These are phyloP conservation scores for Thelonectria blattea DNA, from an alignment of 2,329 filamentous ascomycete species.

Conservation along the genomic window DNA sequence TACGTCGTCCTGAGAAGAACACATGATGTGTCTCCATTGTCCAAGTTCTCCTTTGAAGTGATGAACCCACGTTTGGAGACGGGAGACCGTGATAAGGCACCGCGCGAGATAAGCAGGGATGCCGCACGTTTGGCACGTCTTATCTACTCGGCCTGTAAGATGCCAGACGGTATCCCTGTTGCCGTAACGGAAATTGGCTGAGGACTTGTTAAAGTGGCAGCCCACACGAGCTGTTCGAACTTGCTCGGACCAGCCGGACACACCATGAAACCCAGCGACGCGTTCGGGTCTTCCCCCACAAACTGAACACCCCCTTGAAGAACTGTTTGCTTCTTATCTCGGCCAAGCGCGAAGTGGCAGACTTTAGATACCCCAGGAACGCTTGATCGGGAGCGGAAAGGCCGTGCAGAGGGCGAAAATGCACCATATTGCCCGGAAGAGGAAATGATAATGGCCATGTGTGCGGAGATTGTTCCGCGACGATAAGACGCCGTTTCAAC, in stretches of 20 bases:
- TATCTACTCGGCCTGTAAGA: constrained; percentile 1
- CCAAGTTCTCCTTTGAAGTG: background rate
- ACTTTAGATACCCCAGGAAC: too few relatives aligned
- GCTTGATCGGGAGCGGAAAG: too few relatives aligned
- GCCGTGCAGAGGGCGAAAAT: background rate
- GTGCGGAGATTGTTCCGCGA: background rate
- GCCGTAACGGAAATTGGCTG: background rate
- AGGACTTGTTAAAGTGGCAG: background rate
- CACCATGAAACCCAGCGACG: too few relatives aligned
- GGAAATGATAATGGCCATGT: background rate
- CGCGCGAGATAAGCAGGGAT: background rate
- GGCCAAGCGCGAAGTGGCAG: background rate
- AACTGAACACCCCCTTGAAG: too few relatives aligned
- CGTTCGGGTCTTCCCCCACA: background rate
- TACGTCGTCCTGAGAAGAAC: background rate
- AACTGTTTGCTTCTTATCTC: too few relatives aligned
- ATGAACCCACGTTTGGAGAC: background rate
- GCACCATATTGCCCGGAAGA: background rate
- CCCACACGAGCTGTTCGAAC: background rate
- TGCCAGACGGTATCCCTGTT: background rate
- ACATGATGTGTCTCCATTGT: background rate
- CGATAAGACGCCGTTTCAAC: background rate
- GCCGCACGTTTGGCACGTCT: background rate
- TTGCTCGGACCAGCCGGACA: background rate
- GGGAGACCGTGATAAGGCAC: background rate